A percentile compares a stretch with the other conserved stretches of the same genome.
These are phyloP conservation scores for Letharia columbiana DNA, from an alignment of 495 filamentous ascomycete species.

Conservation along the genomic window DNA sequence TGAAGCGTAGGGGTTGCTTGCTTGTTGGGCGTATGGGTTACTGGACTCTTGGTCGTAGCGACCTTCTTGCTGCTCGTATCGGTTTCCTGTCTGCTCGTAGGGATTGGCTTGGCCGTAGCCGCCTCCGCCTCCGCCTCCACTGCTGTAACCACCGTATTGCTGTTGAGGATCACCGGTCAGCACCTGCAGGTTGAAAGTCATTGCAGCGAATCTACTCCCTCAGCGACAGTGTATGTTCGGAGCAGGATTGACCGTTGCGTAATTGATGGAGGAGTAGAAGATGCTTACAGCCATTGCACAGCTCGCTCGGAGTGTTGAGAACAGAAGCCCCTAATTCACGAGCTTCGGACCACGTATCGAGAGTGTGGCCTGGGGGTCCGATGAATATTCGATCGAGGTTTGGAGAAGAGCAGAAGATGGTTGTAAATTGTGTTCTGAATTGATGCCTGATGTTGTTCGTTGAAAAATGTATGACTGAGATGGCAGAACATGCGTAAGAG, in stretches of 20 bases:
- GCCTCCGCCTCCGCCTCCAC: conserved; percentile 33
- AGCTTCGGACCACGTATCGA: background rate
- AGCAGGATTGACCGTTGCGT: background rate
- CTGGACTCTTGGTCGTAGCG: conserved; percentile 24
- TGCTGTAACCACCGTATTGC: conserved; percentile 17
- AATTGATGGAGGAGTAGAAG: background rate
- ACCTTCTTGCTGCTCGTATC: conserved; percentile 15
- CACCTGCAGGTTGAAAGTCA: background rate
- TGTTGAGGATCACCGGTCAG: conserved; percentile 1
- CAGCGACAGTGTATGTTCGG: background rate
- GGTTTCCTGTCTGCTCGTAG: conserved; percentile 42
- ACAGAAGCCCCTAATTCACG: conserved; percentile 9
- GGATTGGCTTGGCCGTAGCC: conserved; percentile 58
- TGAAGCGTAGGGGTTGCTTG: conserved; percentile 43
- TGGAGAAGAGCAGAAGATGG: background rate
- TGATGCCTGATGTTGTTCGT: conserved; percentile 16
- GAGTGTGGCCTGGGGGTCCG: background rate
- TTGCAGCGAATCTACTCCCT: background rate
- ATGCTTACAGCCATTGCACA: background rate
- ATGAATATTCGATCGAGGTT: background rate
- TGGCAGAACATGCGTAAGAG: background rate
- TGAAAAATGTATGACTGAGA: conserved; percentile 15
- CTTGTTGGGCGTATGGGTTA: conserved; percentile 35
- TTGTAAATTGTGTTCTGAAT: conserved; percentile 3
- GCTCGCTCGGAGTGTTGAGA: background rate